Conservation (phyloP, 164 flowering plant species). For the Piper longum region DNA sequence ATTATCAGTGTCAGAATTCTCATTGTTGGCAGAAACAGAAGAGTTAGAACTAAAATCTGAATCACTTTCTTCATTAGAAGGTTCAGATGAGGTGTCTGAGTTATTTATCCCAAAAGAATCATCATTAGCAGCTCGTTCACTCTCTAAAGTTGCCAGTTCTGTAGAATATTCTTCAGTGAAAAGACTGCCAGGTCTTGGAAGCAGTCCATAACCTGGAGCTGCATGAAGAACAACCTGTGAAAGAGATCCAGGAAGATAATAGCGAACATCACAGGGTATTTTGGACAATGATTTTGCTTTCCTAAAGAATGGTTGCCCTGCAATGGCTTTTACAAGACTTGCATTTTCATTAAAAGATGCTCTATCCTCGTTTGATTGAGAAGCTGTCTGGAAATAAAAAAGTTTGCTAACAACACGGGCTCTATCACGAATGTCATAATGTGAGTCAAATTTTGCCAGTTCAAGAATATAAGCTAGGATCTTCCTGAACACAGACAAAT, state of each 20-base stretch:
- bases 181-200: slow-evolving; percentile 79
- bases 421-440: slow-evolving; percentile 84
- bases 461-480: slow-evolving; percentile 53
- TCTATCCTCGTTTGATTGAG: slow-evolving; percentile 18
- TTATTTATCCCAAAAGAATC: slow-evolving; percentile 30
- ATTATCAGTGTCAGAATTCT: slow-evolving; percentile 24
- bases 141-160: slow-evolving; percentile 6
- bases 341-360: slow-evolving; percentile 8
- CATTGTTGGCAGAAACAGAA: slow-evolving; percentile 25
- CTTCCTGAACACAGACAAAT: slow-evolving; percentile 20
- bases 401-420: slow-evolving; percentile 52
- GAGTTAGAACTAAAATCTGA: slow-evolving; percentile 56
- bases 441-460: slow-evolving; percentile 64
- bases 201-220: slow-evolving; percentile 96
- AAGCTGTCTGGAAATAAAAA: slow-evolving; percentile 18
- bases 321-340: slow-evolving; percentile 21
- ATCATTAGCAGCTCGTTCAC: slow-evolving; percentile 11
- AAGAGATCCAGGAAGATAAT: slow-evolving; percentile 97
- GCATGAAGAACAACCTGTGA: slow-evolving; percentile 95
- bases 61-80: slow-evolving; percentile 47
- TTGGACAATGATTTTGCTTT: slow-evolving; percentile 19
- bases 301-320: slow-evolving; percentile 32
- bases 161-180: slow-evolving; percentile 18
- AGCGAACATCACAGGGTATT: slow-evolving; percentile 26
- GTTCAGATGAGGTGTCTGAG: slow-evolving; percentile 40